Evolutionary conservation across 2,329 filamentous ascomycete species (phyloP), one percentile per base, ranked within the genome.

Genomic region (Neofusicoccum cordaticola): DNA sequence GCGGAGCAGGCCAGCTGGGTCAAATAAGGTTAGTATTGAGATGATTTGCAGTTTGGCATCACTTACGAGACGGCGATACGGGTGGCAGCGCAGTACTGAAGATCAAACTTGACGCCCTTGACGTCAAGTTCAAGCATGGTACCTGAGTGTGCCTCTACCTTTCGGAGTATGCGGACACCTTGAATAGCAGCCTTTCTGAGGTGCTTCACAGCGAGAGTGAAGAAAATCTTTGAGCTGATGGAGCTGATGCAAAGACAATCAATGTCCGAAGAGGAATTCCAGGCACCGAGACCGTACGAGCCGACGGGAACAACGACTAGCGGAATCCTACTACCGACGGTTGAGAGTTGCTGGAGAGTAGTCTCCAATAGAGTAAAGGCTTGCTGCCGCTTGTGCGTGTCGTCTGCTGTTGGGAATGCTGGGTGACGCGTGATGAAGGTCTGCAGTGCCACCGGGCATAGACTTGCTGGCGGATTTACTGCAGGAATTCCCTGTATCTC

Each of bases 181-280:
- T 74, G 71, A 1, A 72, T 67, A 0, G 77, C 72, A 1, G 82
- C 82, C 65, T 78, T 84, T 34, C 79, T 79, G 9, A 90, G 74
- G 8, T 85, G 81, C 69, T 86, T 83, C 1, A 79, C 75, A 4
- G 84, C 85, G 15, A 90, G 76, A 9, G 83, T 73, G 71, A 90
- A 89, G 72, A 90, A 90, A 0, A 82, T 85, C 65, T 79, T 81
- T 1, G 86, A 77, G 70, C 86, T 86, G 64, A 88, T 85, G 22
- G 83, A 81, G 1, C 88, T 86, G 66, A 90, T 84, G 68, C 84
- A 89, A 5, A 90, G 80, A 69, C 86, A 87, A 73, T 91, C 87
- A 6, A 91, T 81, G 68, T 90, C 86, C 1, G 87, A 90, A 0
- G 80, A 72, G 1, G 77, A 70, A 1, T 84, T 86, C 86, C 87